These are phyloP conservation scores for Mycena floridula DNA, from an alignment of 768 basidiomycete species.

Conservation along the genomic window DNA sequence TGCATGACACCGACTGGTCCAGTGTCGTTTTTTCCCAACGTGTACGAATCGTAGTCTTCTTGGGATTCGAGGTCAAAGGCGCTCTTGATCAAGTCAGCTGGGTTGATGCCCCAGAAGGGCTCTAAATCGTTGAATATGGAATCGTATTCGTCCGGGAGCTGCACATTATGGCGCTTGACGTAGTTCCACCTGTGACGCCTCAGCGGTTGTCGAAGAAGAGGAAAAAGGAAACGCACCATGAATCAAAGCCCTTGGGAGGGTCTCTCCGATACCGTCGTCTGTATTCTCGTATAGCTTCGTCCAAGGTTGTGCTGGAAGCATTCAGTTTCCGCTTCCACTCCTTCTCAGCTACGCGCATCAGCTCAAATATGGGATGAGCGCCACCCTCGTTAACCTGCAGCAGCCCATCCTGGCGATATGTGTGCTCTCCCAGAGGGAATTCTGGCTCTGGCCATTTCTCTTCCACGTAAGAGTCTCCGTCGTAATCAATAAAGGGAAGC, in stretches of 20 bases:
- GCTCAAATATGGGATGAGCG: constrained; percentile 38
- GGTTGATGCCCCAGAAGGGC: constrained; percentile 37
- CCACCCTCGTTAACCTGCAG: constrained; percentile 30
- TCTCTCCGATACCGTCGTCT: constrained; percentile 25
- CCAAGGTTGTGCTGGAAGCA: constrained; percentile 29
- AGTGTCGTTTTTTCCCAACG: constrained; percentile 24
- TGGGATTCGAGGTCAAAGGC: constrained; percentile 25
- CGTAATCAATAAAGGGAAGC: too few relatives aligned
- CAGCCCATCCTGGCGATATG: constrained; percentile 19
- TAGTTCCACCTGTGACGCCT: constrained; percentile 33
- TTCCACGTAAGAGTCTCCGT: too few relatives aligned
- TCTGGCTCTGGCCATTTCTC: too few relatives aligned
- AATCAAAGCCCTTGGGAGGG: constrained; percentile 41
- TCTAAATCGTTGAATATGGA: constrained; percentile 38
- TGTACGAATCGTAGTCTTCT: constrained; percentile 24
- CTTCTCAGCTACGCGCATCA: constrained; percentile 30
- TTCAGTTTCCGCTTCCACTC: constrained; percentile 32
- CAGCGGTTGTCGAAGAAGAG: constrained; percentile 2
- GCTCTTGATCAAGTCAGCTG: constrained; percentile 21
- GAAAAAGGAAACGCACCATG: too few relatives aligned
- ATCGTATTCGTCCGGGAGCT: constrained; percentile 50
- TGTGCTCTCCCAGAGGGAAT: background rate
- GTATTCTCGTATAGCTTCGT: constrained; percentile 34
- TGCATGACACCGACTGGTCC: constrained; percentile 22
- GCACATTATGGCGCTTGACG: constrained; percentile 35